Conservation (phyloP, 306 rosid genomes). For the Betula pendula region DNA sequence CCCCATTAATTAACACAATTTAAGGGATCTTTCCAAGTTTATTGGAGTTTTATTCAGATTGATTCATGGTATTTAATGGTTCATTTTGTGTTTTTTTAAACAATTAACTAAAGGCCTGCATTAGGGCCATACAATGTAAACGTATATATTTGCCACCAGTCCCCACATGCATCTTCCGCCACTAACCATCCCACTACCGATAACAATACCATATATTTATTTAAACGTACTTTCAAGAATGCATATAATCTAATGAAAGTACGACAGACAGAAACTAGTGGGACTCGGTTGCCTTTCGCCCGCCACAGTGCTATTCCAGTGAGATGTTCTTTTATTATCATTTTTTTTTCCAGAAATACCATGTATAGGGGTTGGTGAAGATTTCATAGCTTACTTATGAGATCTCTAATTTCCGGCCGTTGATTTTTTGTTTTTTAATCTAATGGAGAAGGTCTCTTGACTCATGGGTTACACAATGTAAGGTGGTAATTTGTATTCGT, state of each 20-base stretch:
- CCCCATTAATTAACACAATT: not conserved
- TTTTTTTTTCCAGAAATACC: not conserved
- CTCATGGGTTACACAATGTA: too few species aligned
- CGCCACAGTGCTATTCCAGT: not conserved
- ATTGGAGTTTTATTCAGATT: not conserved
- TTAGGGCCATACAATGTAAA: too few species aligned
- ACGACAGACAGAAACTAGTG: slow-evolving; percentile 1
- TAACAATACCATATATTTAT: not conserved
- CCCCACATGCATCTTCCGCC: slow-evolving; percentile 20
- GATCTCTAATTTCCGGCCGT: not conserved
- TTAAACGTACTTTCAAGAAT: not conserved
- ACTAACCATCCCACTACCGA: slow-evolving; percentile 28
- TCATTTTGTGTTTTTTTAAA: slow-evolving; percentile 8
- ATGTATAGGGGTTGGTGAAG: not conserved
- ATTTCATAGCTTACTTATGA: not conserved
- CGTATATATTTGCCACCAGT: slow-evolving; percentile 22
- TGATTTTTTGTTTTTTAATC: too few species aligned
- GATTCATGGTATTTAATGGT: not conserved
- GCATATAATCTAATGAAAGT: not conserved
- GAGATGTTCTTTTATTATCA: not conserved
- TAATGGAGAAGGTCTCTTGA: too few species aligned
- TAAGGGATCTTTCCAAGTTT: not conserved
- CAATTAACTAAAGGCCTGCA: not conserved
- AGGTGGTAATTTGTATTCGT: too few species aligned
- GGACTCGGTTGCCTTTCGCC: not conserved